A percentile compares a stretch with the other conserved stretches of the same genome.
phyloP scores from a whole-genome alignment of 768 basidiomycete genomes.

The Boletus rubroflammeus region DNA sequence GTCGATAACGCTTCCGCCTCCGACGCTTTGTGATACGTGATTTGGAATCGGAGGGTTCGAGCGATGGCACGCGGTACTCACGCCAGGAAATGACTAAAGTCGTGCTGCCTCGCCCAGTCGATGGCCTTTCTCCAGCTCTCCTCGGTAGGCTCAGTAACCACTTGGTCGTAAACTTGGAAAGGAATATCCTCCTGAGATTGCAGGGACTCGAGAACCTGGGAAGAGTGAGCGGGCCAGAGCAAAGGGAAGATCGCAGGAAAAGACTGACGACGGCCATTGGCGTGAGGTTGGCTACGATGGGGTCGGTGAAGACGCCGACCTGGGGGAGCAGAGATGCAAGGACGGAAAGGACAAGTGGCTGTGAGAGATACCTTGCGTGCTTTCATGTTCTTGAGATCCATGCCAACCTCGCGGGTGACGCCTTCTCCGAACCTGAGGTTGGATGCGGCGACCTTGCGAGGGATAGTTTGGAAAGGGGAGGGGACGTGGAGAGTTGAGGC shows the following conservation, averaged over 20 bases:
- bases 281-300: constrained; percentile 71
- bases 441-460: constrained; percentile 69
- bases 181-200: constrained; percentile 71
- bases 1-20: constrained; percentile 94
- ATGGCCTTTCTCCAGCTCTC: constrained; percentile 87
- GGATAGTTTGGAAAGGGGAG: background rate
- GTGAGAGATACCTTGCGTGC: constrained; percentile 62
- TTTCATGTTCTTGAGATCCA: constrained; percentile 93
- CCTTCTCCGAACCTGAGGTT: constrained; percentile 89
- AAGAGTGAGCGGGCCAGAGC: background rate
- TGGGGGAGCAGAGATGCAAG: constrained; percentile 31
- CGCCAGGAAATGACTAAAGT: constrained; percentile 94
- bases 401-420: constrained; percentile 85
- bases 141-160: constrained; percentile 90
- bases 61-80: constrained; percentile 35
- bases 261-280: constrained; percentile 76
- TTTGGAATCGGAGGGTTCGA: background rate
- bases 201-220: constrained; percentile 73
- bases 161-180: constrained; percentile 78
- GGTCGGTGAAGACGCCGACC: constrained; percentile 94
- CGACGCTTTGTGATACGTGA: constrained; percentile 50
- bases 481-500: background rate
- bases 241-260: background rate
- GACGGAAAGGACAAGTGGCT: background rate
- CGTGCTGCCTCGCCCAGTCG: constrained; percentile 76